phyloP scores from a whole-genome alignment of 129 eudicot genomes.

The Centella asiatica region DNA sequence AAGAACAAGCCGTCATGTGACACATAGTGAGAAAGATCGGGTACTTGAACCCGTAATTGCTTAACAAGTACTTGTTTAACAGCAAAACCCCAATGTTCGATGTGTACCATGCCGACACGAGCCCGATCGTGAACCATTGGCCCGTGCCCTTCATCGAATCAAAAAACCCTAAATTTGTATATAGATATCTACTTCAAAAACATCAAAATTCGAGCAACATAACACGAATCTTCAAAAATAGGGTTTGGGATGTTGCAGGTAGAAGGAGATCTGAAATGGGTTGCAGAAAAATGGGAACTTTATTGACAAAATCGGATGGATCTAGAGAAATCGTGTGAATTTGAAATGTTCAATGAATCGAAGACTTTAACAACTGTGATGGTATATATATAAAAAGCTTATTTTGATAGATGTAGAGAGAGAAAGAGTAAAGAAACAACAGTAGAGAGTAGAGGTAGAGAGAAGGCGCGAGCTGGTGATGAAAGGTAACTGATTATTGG shows the following conservation, averaged over 20 bases:
- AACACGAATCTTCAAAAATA: no score
- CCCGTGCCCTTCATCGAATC: slow-evolving; percentile 18
- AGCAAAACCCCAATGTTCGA: slow-evolving; percentile 21
- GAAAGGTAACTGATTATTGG: no score
- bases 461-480: no score
- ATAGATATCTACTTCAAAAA: background rate
- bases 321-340: background rate
- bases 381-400: no score
- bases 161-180: background rate
- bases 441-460: no score
- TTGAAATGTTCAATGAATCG: background rate
- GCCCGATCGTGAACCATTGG: slow-evolving; percentile 25
- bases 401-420: no score
- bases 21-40: slow-evolving; percentile 22
- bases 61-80: slow-evolving; percentile 19
- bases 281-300: no score
- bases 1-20: slow-evolving; percentile 23
- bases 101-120: slow-evolving; percentile 23
- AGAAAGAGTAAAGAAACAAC: background rate
- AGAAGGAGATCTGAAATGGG: background rate
- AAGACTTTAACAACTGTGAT: background rate
- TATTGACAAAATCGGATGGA: no score
- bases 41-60: slow-evolving; percentile 21
- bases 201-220: background rate
- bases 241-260: background rate